Percentiles rank a stretch among this genome's conserved stretches.
Evolutionary conservation across 1,284 basidiomycete genomes (phyloP).

Genomic region (Sporisorium sorghi): DNA sequence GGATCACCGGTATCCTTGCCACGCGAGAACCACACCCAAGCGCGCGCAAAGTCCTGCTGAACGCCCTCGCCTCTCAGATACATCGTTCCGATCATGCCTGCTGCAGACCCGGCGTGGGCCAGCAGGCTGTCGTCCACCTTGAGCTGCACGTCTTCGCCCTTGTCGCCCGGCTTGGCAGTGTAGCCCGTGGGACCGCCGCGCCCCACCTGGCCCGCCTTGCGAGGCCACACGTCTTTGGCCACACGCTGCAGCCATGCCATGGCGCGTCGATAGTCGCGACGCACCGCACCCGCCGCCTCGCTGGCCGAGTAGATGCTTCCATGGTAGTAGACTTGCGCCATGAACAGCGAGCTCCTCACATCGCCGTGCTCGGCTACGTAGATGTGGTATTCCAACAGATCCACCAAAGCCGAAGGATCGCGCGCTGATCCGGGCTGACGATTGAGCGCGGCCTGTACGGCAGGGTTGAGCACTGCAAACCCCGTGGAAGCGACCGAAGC

Average conservation of each 20-base stretch:
- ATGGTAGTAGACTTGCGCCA: slow-evolving; percentile 63
- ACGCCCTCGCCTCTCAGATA: slow-evolving; percentile 92
- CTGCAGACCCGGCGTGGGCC: slow-evolving; percentile 51
- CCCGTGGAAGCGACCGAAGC: slow-evolving; percentile 84
- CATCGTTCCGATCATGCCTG: slow-evolving; percentile 81
- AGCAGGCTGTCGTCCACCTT: slow-evolving; percentile 47
- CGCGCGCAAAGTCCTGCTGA: slow-evolving; percentile 79
- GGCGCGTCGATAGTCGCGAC: slow-evolving; percentile 55
- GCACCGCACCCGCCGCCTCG: slow-evolving; percentile 61
- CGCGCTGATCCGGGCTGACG: slow-evolving; percentile 48
- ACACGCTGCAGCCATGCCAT: slow-evolving; percentile 51
- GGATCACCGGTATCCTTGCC: slow-evolving; percentile 79
- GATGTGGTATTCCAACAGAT: slow-evolving; percentile 78
- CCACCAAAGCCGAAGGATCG: slow-evolving; percentile 73
- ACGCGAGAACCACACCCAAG: slow-evolving; percentile 93
- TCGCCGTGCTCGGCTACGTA: slow-evolving; percentile 60
- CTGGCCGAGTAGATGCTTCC: slow-evolving; percentile 63
- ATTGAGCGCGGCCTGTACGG: slow-evolving; percentile 78
- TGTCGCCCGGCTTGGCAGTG: slow-evolving; percentile 44
- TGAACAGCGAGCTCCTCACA: slow-evolving; percentile 42
- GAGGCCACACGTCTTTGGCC: slow-evolving; percentile 61
- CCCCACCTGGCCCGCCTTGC: slow-evolving; percentile 48
- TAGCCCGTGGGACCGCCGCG: slow-evolving; percentile 50
- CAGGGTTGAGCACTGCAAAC: slow-evolving; percentile 75
- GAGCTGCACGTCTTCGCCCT: slow-evolving; percentile 52